Evolutionary conservation across 805 yeast genomes (phyloP).

Genomic region (Metschnikowia vanudenii): DNA sequence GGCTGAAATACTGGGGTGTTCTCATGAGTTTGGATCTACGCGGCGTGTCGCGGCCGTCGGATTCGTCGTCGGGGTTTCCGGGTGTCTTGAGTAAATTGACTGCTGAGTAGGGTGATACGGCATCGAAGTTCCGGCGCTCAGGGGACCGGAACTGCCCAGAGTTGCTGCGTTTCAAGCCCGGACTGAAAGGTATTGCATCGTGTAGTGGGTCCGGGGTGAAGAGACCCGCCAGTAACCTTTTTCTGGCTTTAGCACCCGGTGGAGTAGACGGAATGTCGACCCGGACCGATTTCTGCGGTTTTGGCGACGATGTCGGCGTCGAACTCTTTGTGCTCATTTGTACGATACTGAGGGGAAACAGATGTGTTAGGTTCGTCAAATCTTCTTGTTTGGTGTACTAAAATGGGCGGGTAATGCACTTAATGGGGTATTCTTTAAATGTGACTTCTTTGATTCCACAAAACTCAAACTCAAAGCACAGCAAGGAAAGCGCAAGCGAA

Average conservation of each 20-base stretch:
- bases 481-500: background rate
- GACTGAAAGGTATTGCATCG: constrained; percentile 36
- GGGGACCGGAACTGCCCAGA: constrained; percentile 35
- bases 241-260: constrained; percentile 21
- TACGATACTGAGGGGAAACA: background rate
- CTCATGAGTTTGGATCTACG: constrained; percentile 29
- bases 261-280: constrained; percentile 31
- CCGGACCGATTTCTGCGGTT: constrained; percentile 21
- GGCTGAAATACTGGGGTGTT: constrained; percentile 41
- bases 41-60: constrained; percentile 27
- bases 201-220: constrained; percentile 37
- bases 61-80: constrained; percentile 30
- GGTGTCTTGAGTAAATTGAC: constrained; percentile 33
- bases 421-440: no score
- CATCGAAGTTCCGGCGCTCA: constrained; percentile 29
- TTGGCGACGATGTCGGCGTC: constrained; percentile 39
- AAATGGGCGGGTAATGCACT: no score
- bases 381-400: no score
- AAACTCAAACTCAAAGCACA: no score
- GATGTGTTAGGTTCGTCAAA: background rate
- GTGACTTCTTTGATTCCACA: no score
- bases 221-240: constrained; percentile 31
- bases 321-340: constrained; percentile 6
- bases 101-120: constrained; percentile 29
- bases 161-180: constrained; percentile 37